phyloP scores from a whole-genome alignment of 495 filamentous ascomycete species.

The Hyaloscypha variabilis region DNA sequence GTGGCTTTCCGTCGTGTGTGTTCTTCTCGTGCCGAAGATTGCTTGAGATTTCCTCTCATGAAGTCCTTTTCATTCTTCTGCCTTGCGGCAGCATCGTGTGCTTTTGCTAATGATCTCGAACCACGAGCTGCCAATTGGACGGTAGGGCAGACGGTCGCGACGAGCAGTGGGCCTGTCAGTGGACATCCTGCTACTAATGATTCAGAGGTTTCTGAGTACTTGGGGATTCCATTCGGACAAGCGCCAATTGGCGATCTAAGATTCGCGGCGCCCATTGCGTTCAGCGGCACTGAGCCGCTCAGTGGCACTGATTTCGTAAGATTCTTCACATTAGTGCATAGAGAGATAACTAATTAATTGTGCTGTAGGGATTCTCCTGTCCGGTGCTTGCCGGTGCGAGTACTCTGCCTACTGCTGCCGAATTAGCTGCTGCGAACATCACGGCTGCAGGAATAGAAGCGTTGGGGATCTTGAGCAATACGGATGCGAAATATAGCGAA shows the following conservation, averaged over 20 bases:
- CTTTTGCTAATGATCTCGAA: background rate
- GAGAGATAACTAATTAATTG: background rate
- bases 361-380: constrained; percentile 23
- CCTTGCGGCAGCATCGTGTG: constrained; percentile 3
- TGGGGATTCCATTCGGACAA: constrained; percentile 52
- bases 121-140: constrained; percentile 28
- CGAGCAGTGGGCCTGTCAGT: constrained; percentile 43
- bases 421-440: constrained; percentile 15
- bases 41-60: constrained; percentile 4
- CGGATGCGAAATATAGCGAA: constrained; percentile 37
- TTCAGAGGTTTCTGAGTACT: constrained; percentile 47
- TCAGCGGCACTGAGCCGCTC: constrained; percentile 19
- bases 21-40: background rate
- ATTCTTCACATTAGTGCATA: background rate
- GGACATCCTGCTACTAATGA: constrained; percentile 46
- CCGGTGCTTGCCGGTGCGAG: background rate
- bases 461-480: constrained; percentile 3
- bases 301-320: constrained; percentile 36
- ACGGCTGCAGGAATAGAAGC: constrained; percentile 12
- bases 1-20: background rate
- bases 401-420: background rate
- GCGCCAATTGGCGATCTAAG: constrained; percentile 49
- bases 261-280: constrained; percentile 44
- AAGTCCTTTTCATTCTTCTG: constrained; percentile 15
- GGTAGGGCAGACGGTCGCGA: constrained; percentile 29